phyloP scores from a whole-genome alignment of 208 protist genomes.

The Spongospora subterranea region DNA sequence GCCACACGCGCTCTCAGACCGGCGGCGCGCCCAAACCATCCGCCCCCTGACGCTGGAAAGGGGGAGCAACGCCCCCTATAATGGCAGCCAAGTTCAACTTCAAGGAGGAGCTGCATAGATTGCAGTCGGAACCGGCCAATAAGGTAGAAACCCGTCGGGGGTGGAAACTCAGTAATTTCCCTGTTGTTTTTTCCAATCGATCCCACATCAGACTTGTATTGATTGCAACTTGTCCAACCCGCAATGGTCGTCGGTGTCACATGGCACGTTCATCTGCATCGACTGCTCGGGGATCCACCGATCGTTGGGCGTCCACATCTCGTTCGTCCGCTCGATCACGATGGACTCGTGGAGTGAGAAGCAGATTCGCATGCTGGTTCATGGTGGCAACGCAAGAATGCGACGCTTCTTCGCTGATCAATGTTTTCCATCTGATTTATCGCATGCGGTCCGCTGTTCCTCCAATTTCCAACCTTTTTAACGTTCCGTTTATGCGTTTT shows the following conservation, averaged over 20 bases:
- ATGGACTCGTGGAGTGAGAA: conserved; percentile 58
- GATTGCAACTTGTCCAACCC: conserved; percentile 57
- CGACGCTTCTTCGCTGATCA: not conserved
- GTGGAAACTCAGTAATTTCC: not conserved
- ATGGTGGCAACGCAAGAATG: conserved; percentile 43
- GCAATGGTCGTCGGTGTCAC: conserved; percentile 63
- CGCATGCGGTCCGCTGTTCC: not conserved
- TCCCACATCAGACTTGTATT: conserved; percentile 36
- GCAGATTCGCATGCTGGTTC: conserved; percentile 57
- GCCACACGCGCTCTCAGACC: too few relatives aligned
- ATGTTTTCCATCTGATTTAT: not conserved
- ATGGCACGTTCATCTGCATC: conserved; percentile 73
- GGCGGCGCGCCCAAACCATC: too few relatives aligned
- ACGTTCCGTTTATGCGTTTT: not conserved
- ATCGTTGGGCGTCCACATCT: conserved; percentile 71
- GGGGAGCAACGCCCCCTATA: too few relatives aligned
- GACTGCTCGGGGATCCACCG: conserved; percentile 73
- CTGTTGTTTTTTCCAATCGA: not conserved
- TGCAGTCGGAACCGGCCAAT: conserved; percentile 14
- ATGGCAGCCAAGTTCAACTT: not conserved
- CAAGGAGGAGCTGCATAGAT: conserved; percentile 11
- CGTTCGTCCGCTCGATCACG: conserved; percentile 66
- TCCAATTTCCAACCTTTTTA: not conserved
- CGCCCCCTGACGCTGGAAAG: too few relatives aligned
- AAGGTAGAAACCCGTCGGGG: not conserved